A percentile compares a stretch with the other conserved stretches of the same genome.
These are phyloP conservation scores for Yamadazyma oceani DNA, from an alignment of 1,139 yeast species.

Conservation along the genomic window DNA sequence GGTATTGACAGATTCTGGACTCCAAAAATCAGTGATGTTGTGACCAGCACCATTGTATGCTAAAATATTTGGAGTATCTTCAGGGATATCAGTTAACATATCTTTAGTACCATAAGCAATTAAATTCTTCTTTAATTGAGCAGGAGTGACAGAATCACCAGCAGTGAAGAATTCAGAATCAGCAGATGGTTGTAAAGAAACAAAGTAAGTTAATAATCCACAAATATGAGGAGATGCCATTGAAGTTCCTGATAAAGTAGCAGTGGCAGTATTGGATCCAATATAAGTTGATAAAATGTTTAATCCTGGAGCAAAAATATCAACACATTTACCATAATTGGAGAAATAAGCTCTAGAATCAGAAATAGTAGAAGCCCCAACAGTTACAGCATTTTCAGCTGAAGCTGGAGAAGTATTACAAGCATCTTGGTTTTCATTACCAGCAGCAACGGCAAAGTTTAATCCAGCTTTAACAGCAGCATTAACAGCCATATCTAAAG, in stretches of 20 bases:
- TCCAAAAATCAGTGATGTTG: constrained; percentile 74
- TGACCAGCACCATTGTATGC: constrained; percentile 94
- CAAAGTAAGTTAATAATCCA: constrained; percentile 41
- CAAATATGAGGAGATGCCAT: constrained; percentile 48
- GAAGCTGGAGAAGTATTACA: constrained; percentile 46
- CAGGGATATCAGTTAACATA: constrained; percentile 47
- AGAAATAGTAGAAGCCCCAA: constrained; percentile 40
- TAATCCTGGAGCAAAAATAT: constrained; percentile 47
- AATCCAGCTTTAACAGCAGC: constrained; percentile 44
- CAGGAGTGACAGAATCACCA: constrained; percentile 37
- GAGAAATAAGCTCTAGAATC: constrained; percentile 44
- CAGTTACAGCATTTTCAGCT: constrained; percentile 43
- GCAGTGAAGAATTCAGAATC: constrained; percentile 51
- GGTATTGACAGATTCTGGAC: constrained; percentile 12
- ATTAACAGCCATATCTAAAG: constrained; percentile 43
- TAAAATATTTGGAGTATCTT: constrained; percentile 82
- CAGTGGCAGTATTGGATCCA: constrained; percentile 34
- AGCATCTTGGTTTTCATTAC: constrained; percentile 45
- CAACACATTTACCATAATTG: constrained; percentile 47
- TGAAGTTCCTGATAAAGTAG: constrained; percentile 44
- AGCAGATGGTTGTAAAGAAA: constrained; percentile 41
- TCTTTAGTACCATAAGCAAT: constrained; percentile 39
- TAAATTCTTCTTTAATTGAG: constrained; percentile 34
- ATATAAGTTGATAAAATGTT: constrained; percentile 41
- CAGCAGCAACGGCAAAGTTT: constrained; percentile 47